phyloP scores from a whole-genome alignment of 441 rosid species.

The Pelargonium fulgidum region DNA sequence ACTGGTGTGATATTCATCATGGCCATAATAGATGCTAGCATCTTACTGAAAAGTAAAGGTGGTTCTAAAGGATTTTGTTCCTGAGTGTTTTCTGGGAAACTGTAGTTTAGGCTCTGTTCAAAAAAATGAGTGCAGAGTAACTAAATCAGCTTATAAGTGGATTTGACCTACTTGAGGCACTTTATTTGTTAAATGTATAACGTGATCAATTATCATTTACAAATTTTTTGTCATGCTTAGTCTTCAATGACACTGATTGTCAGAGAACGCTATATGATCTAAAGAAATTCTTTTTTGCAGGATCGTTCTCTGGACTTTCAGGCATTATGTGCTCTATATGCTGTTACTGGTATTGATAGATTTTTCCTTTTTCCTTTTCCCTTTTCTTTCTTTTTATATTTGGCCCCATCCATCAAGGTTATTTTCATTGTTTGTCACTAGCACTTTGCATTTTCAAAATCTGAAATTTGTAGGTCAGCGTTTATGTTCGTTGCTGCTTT shows the following conservation, averaged over 20 bases:
- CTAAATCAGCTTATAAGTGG: neutral
- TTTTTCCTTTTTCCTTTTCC: no score
- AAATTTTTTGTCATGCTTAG: neutral
- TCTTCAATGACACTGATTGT: no score
- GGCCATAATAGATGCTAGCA: neutral
- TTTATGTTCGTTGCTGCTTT: neutral
- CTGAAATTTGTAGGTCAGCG: neutral
- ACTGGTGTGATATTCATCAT: neutral
- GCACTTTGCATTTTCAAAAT: neutral
- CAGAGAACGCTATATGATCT: no score
- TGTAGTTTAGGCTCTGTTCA: neutral
- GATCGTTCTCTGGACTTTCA: slow-evolving; percentile 93
- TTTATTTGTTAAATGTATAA: neutral
- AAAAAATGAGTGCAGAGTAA: neutral
- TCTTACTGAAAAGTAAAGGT: neutral
- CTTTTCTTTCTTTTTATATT: slow-evolving; percentile 1
- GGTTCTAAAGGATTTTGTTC: neutral
- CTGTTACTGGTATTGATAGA: slow-evolving; percentile 74
- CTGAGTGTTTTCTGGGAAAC: no score
- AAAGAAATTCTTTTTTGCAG: slow-evolving; percentile 32
- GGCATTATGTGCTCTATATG: slow-evolving; percentile 81
- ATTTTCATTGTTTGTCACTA: neutral
- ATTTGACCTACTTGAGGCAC: neutral
- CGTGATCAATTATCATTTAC: neutral
- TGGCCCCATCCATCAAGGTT: neutral